A percentile compares a stretch with the other conserved stretches of the same genome.
Evolutionary conservation across 129 eudicot species (phyloP).

Genomic region (Tagetes patula): DNA sequence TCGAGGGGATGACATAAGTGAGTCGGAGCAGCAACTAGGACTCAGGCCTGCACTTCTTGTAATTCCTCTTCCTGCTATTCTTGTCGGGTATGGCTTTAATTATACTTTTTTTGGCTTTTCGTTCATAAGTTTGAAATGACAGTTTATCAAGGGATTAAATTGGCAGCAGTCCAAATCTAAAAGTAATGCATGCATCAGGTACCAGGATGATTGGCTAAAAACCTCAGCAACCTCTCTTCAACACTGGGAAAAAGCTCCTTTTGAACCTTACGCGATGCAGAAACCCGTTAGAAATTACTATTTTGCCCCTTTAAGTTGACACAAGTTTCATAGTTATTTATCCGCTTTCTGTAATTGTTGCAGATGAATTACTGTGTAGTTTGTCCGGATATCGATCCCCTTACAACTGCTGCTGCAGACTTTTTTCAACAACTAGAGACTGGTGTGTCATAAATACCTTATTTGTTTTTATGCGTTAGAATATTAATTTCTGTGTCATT

Average conservation of each 20-base stretch:
- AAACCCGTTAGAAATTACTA: conserved; percentile 63
- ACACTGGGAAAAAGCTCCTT: conserved; percentile 96
- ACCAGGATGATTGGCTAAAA: conserved; percentile 99
- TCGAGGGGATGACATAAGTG: conserved; percentile 66
- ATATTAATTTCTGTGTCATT: background rate
- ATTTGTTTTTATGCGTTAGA: background rate
- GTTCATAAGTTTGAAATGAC: background rate
- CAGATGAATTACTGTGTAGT: conserved; percentile 92
- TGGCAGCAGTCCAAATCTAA: background rate
- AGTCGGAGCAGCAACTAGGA: conserved; percentile 77
- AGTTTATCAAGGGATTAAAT: background rate
- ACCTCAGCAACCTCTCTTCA: conserved; percentile 83
- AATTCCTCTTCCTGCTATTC: conserved; percentile 88
- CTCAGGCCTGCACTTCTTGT: conserved; percentile 78
- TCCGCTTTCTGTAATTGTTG: conserved; percentile 28
- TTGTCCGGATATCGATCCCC: conserved; percentile 98
- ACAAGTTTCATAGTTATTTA: background rate
- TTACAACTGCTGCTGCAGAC: conserved; percentile 87
- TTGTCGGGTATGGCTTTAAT: conserved; percentile 76
- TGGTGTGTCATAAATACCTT: conserved; percentile 46
- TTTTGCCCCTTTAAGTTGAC: conserved; percentile 10
- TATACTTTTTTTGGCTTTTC: background rate
- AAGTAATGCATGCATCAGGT: conserved; percentile 48
- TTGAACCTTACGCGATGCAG: conserved; percentile 94
- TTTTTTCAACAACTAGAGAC: conserved; percentile 97